Evolutionary conservation across 768 basidiomycete species (phyloP), one percentile per base, ranked within the genome.

Genomic region (Suillus hirtellus): DNA sequence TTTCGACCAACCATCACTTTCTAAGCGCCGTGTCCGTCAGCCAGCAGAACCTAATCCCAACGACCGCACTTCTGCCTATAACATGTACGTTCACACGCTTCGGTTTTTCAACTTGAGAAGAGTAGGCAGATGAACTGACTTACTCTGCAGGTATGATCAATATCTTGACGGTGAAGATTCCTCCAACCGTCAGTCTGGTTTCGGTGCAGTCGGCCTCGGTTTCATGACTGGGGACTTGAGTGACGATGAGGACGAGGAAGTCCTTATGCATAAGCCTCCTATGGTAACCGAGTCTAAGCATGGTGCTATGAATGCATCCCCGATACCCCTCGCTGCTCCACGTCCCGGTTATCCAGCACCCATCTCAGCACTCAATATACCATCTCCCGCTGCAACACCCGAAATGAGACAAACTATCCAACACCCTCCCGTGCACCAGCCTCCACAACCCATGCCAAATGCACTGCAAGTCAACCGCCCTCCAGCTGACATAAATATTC

Each of bases 261-360:
- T 43, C 24, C 35, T 42, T 11, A 58, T 58, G 56, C 34, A 54
- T 17, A 58, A 59, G 21, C 62, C 61, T 43, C 21, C 62, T 34
- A 62, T 63, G 62, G 63, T 56, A 34, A 60, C 60, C 56, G 43
- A 70, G 35, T 71, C 75, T 44, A 65, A 72, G 60, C 72, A 77
- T 19, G 24, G 21, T 17, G 27, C 15, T 10, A 24, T 40, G 38
- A 40, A 27, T 27, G 66, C 75, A 17, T 65, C 71, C 4, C 68
- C 74, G 58, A 71, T 80, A 53, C 79, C 82, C 10, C 84, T 92
- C 65, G 89, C 85, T 4, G 86, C 89, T 3, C 90, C 90, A 31
- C 82, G 82, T 43, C 90, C 90, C 4, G 90, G 90, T 7, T 92
- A 92, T 67, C 84, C 88, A 37, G 85, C 88, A 3, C 87, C 88